Conservation (phyloP, 179 eudicot species). For the Beta corolliflora region DNA sequence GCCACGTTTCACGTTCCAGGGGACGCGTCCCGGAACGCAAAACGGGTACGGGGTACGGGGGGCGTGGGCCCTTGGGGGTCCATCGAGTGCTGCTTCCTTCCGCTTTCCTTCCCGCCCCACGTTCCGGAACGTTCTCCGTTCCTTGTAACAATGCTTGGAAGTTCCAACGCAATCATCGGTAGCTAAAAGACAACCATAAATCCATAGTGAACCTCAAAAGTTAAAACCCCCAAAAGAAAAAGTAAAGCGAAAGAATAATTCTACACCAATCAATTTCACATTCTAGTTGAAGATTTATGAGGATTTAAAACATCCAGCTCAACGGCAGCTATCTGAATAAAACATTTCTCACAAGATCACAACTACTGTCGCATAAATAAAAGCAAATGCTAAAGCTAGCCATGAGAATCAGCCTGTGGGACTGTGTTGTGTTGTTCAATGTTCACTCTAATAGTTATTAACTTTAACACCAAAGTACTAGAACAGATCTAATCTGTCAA, state of each 20-base stretch:
- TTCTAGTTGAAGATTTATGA: not conserved
- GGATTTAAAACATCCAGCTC: not conserved
- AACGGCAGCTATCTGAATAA: not conserved
- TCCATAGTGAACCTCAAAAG: not conserved
- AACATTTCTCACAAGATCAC: not conserved
- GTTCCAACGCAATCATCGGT: not conserved
- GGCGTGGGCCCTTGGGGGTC: too few species aligned
- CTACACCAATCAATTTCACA: not conserved
- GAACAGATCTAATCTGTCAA: not conserved
- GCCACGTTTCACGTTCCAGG: too few species aligned
- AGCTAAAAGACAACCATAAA: not conserved
- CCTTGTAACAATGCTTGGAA: not conserved
- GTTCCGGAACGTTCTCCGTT: too few species aligned
- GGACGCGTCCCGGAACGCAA: too few species aligned
- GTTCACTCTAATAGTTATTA: not conserved
- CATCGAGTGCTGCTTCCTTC: too few species aligned
- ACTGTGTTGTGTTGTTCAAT: not conserved
- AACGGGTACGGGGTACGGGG: too few species aligned
- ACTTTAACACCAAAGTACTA: not conserved
- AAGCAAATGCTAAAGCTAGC: not conserved
- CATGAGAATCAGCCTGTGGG: not conserved
- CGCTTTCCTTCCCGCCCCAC: too few species aligned
- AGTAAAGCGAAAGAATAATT: not conserved
- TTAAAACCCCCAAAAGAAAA: not conserved
- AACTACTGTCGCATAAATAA: not conserved